Conservation (phyloP, 139 green algal genomes). For the Coelastrella sp. region DNA sequence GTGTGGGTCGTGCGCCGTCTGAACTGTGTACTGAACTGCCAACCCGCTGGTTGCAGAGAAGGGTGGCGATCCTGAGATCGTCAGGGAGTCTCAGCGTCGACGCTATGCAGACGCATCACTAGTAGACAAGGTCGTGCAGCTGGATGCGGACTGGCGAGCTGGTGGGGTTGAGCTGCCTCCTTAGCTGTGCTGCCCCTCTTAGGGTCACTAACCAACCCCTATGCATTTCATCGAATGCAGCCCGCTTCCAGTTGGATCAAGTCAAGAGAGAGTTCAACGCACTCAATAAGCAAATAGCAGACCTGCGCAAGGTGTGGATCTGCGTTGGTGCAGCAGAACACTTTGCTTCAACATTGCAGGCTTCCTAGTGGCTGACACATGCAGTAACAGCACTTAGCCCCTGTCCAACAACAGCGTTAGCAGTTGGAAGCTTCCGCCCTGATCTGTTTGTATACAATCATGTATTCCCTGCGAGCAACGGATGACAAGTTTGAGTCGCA, state of each 20-base stretch:
- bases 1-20: not conserved
- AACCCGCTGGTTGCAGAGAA: conserved; percentile 83
- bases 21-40: not conserved
- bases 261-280: conserved; percentile 95
- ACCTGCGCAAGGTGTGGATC: conserved; percentile 74
- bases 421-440: no score
- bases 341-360: no score
- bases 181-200: not conserved
- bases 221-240: conserved; percentile 56
- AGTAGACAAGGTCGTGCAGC: conserved; percentile 94
- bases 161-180: conserved; percentile 53
- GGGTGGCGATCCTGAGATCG: conserved; percentile 93
- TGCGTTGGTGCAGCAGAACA: no score
- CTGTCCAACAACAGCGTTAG: no score
- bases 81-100: conserved; percentile 92
- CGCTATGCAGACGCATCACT: conserved; percentile 85
- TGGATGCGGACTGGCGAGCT: conserved; percentile 91
- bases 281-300: conserved; percentile 90
- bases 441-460: no score
- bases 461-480: no score
- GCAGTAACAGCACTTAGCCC: no score
- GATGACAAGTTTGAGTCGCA: no score
- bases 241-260: conserved; percentile 82
- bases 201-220: not conserved
- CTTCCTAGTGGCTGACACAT: no score